Evolutionary conservation across 495 filamentous ascomycete genomes (phyloP).

Genomic region (Sabuloglossum arenarium): DNA sequence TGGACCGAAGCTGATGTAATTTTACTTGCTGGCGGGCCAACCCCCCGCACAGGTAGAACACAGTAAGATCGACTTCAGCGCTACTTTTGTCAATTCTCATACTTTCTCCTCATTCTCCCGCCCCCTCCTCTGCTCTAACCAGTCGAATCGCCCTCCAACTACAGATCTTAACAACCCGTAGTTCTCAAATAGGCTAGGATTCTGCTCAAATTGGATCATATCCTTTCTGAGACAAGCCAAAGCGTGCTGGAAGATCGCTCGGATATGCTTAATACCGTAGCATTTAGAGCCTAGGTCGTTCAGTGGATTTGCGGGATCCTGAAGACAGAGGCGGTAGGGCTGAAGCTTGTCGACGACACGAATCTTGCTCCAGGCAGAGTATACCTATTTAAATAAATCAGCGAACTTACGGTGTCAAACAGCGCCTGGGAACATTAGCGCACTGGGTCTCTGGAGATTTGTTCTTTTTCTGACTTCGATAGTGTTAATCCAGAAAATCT

Average conservation of each 20-base stretch:
- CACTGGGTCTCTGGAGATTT: neutral
- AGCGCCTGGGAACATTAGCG: neutral
- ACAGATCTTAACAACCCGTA: neutral
- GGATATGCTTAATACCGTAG: constrained; percentile 23
- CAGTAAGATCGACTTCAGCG: too few relatives aligned
- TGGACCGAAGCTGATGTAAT: too few relatives aligned
- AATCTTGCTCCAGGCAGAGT: constrained; percentile 6
- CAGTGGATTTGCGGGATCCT: constrained; percentile 35
- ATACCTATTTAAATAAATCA: neutral
- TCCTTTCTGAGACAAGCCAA: neutral
- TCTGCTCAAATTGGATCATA: constrained; percentile 3
- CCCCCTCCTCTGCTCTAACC: neutral
- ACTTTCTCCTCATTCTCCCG: neutral
- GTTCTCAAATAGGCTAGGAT: neutral
- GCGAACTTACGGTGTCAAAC: neutral
- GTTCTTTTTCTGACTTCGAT: constrained; percentile 5
- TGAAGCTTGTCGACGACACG: constrained; percentile 7
- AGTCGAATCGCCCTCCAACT: neutral
- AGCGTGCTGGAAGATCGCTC: constrained; percentile 11
- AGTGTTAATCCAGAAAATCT: constrained; percentile 2
- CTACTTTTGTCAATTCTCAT: neutral
- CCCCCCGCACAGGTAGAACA: too few relatives aligned
- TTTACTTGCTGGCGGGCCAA: too few relatives aligned
- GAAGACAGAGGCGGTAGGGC: constrained; percentile 29
- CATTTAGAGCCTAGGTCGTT: constrained; percentile 30